Percentiles rank a stretch among this genome's conserved stretches.
Conservation (phyloP, 148 eudicot genomes). For the Spergularia marina region DNA sequence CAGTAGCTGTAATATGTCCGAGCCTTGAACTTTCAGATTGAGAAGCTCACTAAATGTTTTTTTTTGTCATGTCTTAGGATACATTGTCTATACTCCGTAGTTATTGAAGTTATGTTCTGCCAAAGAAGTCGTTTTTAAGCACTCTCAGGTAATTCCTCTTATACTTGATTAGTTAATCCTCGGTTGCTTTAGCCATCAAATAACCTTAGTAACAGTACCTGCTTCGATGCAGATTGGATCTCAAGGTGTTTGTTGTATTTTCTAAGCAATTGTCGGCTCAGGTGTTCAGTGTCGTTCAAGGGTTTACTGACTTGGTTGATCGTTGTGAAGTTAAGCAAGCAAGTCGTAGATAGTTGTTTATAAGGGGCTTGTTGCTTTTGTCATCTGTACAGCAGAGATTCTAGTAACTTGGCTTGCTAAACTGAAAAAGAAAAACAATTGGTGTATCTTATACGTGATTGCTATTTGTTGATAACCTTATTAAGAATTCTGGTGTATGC, state of each 20-base stretch:
- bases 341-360: constrained; percentile 5
- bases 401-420: neutral
- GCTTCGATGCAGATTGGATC: constrained; percentile 16
- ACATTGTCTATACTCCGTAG: neutral
- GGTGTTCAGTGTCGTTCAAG: neutral
- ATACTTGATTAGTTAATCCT: neutral
- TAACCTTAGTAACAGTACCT: neutral
- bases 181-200: neutral
- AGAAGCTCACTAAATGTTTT: neutral
- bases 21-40: neutral
- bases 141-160: neutral
- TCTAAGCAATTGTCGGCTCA: neutral
- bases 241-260: neutral
- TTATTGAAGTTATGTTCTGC: neutral
- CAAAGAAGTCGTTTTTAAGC: neutral
- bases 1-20: neutral
- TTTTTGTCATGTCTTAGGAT: neutral
- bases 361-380: neutral
- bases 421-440: neutral
- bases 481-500: neutral
- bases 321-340: neutral
- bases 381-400: constrained; percentile 6
- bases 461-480: neutral
- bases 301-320: neutral
- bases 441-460: neutral